Evolutionary conservation across 1,284 basidiomycete genomes (phyloP).

Genomic region (Marasmius fiardii): DNA sequence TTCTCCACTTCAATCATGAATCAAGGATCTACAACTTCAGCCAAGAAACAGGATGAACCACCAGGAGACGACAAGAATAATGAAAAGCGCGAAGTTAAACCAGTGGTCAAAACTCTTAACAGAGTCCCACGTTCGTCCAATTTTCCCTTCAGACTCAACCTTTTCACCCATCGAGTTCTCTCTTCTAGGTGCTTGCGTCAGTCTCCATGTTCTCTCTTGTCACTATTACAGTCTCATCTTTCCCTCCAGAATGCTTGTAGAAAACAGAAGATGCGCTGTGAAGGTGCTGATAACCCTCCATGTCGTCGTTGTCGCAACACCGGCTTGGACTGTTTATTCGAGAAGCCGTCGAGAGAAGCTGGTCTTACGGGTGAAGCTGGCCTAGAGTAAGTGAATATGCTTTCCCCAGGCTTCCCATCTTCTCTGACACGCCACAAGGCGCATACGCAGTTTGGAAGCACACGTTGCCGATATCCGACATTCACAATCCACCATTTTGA

Average conservation of each 20-base stretch:
- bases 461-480: slow-evolving; percentile 78
- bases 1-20: slow-evolving; percentile 3
- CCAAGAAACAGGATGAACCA: slow-evolving; percentile 37
- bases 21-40: slow-evolving; percentile 5
- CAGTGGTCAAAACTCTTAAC: slow-evolving; percentile 70
- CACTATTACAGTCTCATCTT: slow-evolving; percentile 16
- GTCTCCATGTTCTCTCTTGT: slow-evolving; percentile 23
- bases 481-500: slow-evolving; percentile 69
- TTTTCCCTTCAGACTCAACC: slow-evolving; percentile 14
- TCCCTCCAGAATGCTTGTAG: slow-evolving; percentile 70
- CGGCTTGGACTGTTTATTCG: slow-evolving; percentile 84
- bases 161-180: slow-evolving; percentile 17
- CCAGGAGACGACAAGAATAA: slow-evolving; percentile 32
- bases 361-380: slow-evolving; percentile 84
- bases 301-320: slow-evolving; percentile 86
- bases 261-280: slow-evolving; percentile 86
- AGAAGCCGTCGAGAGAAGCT: slow-evolving; percentile 83
- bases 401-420: slow-evolving; percentile 8
- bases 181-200: slow-evolving; percentile 69
- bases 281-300: slow-evolving; percentile 88
- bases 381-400: slow-evolving; percentile 63
- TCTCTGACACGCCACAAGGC: slow-evolving; percentile 43
- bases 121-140: slow-evolving; percentile 72
- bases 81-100: slow-evolving; percentile 62
- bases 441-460: slow-evolving; percentile 79